phyloP scores from a whole-genome alignment of 2,329 filamentous ascomycete genomes.

The Elsinoe australis region DNA sequence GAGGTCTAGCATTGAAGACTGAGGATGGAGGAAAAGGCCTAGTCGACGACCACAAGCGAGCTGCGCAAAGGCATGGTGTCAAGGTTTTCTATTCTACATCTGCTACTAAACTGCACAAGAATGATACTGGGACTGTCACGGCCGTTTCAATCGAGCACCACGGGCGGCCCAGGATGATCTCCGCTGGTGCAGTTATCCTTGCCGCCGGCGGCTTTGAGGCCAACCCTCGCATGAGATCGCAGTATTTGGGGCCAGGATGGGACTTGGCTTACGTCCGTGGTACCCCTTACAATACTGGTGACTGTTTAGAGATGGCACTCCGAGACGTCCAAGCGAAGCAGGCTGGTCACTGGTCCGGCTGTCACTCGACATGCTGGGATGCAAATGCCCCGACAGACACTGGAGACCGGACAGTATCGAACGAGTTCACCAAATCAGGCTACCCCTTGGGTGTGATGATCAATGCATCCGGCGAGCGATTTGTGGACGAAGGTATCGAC shows the following conservation, averaged over 20 bases:
- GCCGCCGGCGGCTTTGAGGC: constrained; percentile 59
- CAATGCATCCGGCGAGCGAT: constrained; percentile 51
- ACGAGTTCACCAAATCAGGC: constrained; percentile 62
- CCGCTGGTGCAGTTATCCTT: constrained; percentile 41
- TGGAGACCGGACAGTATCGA: constrained; percentile 53
- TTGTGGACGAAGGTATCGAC: constrained; percentile 60
- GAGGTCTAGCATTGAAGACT: constrained; percentile 54
- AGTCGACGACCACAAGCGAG: constrained; percentile 42
- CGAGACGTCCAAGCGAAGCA: constrained; percentile 43
- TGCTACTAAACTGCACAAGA: constrained; percentile 36
- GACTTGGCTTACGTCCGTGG: constrained; percentile 55
- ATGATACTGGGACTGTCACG: constrained; percentile 29
- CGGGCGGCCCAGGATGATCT: constrained; percentile 24
- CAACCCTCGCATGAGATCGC: constrained; percentile 48
- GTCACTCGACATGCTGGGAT: constrained; percentile 60
- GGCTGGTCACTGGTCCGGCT: constrained; percentile 53
- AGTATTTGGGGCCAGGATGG: constrained; percentile 54
- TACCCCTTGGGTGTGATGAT: constrained; percentile 61
- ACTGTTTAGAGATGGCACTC: constrained; percentile 48
- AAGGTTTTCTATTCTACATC: constrained; percentile 42
- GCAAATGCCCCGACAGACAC: constrained; percentile 49
- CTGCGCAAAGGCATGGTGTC: constrained; percentile 40
- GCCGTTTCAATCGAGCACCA: constrained; percentile 29
- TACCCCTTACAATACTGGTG: constrained; percentile 58
- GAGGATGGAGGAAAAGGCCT: constrained; percentile 54